Evolutionary conservation across 2,329 filamentous ascomycete genomes (phyloP), one percentile per base, ranked within the genome.

Genomic region (Nigrospora oryzae): DNA sequence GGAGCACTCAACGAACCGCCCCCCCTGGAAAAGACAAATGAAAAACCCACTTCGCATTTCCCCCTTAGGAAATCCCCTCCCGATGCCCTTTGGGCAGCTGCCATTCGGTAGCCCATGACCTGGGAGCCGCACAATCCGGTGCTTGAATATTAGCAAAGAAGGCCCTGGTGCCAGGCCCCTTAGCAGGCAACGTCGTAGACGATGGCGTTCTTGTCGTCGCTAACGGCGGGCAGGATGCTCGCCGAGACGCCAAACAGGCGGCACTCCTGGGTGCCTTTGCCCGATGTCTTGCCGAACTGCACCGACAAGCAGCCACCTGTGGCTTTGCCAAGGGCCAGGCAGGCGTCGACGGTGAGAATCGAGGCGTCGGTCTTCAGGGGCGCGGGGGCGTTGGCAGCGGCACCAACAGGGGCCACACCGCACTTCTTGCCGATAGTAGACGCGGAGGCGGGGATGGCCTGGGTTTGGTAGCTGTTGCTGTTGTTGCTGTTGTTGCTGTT

Each of bases 101-200:
- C 19, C 4, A 23, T 6, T 23, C 19, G 19, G 19, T 6, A 23
- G 19, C 19, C 19, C 4, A 23, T 6, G 19, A 4, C 19, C 19
- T 23, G 6, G 19, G 19, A 23, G 6, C 19, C 4, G 6, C 4
- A 6, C 19, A 6, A 23, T 23, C 6, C 19, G 19, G 19, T 23
- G 19, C 19, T 23, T 23, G 19, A 6, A 23, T 23, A 4, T 6
- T 23, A 23, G 19, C 6, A 23, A 23, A n/a, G n/a, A n/a, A n/a
- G n/a, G n/a, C n/a, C n/a, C n/a, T n/a, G n/a, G 19, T 23, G 19
- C 19, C 4, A 23, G 19, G 4, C 19, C 19, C 4, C 31, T 45
- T 45, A 45, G 43, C 43, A 45, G 38, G n/a, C 31, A 17, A 37
- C 31, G 38, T 45, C 43, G 43, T 36, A 45, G 38, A 41, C 43